Conservation (phyloP, 768 basidiomycete species). For the Pleurotus ostreatus region DNA sequence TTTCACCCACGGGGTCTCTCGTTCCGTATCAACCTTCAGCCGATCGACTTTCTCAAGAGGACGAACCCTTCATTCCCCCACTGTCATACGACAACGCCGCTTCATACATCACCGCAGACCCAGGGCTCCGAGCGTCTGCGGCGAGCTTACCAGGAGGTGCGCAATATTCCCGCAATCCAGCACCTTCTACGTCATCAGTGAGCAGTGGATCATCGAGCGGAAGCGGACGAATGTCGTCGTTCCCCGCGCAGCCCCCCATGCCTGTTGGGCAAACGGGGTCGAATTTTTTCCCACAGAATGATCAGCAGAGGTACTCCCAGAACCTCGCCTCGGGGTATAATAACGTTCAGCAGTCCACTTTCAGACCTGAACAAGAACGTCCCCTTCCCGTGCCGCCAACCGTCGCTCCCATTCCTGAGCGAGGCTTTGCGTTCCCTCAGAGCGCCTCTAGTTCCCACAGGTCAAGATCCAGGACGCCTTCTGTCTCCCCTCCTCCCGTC, state of each 20-base stretch:
- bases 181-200: neutral
- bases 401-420: neutral
- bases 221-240: neutral
- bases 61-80: conserved; percentile 10
- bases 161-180: neutral
- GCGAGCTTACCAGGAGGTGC: neutral
- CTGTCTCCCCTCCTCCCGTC: neutral
- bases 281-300: conserved; percentile 9
- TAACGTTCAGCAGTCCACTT: neutral
- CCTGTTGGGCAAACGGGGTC: conserved; percentile 12
- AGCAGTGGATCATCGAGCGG: neutral
- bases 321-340: too few relatives aligned
- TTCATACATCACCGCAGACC: neutral
- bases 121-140: neutral
- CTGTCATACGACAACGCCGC: conserved; percentile 1
- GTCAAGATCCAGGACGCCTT: neutral
- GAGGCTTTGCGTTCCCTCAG: neutral
- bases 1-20: neutral
- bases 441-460: neutral
- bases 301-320: neutral
- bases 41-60: conserved; percentile 6
- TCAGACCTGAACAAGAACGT: conserved; percentile 6
- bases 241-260: conserved; percentile 15
- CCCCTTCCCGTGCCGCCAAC: conserved; percentile 9
- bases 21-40: conserved; percentile 3